phyloP scores from a whole-genome alignment of 345 rosid species.

The Acer yangbiense region DNA sequence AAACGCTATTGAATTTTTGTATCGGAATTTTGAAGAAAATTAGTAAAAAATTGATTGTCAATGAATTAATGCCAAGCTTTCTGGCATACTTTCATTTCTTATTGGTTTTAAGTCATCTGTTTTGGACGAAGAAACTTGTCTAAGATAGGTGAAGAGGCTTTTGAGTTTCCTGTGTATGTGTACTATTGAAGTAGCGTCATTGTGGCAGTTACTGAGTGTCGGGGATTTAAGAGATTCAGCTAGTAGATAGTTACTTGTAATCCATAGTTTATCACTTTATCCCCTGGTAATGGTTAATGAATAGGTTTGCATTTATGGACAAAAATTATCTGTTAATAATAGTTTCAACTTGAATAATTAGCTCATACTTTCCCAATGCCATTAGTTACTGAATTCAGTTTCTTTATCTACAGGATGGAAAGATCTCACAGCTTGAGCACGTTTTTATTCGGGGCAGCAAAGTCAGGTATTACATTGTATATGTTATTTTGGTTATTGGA shows the following conservation, averaged over 20 bases:
- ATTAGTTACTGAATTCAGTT: neutral
- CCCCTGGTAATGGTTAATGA: neutral
- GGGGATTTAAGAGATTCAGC: neutral
- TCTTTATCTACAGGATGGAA: constrained; percentile 71
- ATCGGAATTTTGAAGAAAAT: no score
- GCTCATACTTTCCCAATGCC: neutral
- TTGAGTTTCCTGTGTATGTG: neutral
- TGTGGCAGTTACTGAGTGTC: neutral
- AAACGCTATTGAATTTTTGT: no score
- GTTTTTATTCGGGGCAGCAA: constrained; percentile 95
- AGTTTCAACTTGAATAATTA: neutral
- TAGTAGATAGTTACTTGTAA: neutral
- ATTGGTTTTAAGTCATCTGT: neutral
- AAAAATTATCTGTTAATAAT: neutral
- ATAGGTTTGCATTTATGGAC: neutral
- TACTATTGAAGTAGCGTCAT: neutral
- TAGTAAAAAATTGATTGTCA: neutral
- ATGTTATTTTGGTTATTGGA: neutral
- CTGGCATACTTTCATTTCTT: no score
- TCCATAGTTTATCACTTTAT: neutral
- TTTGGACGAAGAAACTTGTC: neutral
- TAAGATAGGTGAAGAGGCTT: neutral
- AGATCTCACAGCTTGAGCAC: constrained; percentile 97
- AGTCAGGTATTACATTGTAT: constrained; percentile 66
- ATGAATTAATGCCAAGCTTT: neutral